Evolutionary conservation across 768 basidiomycete species (phyloP), one percentile per base, ranked within the genome.

Genomic region (Podaxis sp.): DNA sequence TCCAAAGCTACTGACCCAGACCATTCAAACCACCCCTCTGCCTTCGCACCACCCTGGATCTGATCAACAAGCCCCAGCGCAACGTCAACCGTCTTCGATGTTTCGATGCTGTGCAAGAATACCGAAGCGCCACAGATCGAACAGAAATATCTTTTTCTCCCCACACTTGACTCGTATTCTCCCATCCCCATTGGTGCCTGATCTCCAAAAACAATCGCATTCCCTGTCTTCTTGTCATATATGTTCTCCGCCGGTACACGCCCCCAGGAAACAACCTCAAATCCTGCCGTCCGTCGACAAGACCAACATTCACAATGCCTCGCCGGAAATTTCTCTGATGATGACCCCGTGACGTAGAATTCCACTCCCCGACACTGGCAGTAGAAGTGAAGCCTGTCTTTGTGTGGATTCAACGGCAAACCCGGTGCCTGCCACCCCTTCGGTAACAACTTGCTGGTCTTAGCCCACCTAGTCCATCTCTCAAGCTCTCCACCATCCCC

Each of bases 21-120:
- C 71, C 73, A 74, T 5, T 68, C 68, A 15, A 74, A 64, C 73
- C 71, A 74, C 9, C 48, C 44, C 42, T 71, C 74, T 1, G 72
- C 73, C 38, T 72, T 66, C 13, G 64, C 71, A 2, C 73, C 74
- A 17, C 63, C 67, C 17, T 38, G 64, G 8, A 55, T 48, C 57
- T 74, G 69, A 63, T 76, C 72, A 2, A 76, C 52, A 59, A 76
- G 49, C 12, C 70, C 75, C 13, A 71, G 65, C 13, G 75, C 73
- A 6, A 74, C 66, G 40, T 67, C 67, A 17, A 74, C 51, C 46
- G 73, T n/a, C 22, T 71, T 69, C 7, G 68, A 63, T 3, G 44
- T 42, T 22, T 64, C 68, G 7, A 64, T 64, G 39, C 69, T 63
- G 71, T 72, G 74, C 54, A 64, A 70, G 55, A 75, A 74, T 4